Base-by-base conservation (phyloP, 2,329 filamentous ascomycete genomes). In the Colletotrichum acutatum region DNA sequence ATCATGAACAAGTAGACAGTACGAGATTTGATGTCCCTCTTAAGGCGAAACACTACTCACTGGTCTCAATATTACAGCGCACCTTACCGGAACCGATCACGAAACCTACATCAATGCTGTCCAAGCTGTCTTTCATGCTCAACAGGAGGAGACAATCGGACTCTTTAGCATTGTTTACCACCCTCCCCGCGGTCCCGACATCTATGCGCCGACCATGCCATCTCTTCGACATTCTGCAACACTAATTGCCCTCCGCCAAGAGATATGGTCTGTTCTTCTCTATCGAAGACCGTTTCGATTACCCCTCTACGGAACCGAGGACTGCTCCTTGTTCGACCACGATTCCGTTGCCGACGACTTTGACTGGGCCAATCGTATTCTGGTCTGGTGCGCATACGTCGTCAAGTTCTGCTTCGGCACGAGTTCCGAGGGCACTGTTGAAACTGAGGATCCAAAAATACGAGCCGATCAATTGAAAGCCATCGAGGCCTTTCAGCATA, bases 381-480 rank as follows among this genome's bases (percentile, higher is more conserved):
- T 92, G 0, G 85, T 90, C 2, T 88, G 90, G 75, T 90, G 89
- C 64, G 90, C 90, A n/a, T 89, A 91, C 73, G 88, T 91, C 1
- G 80, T 92, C 16, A 89, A 91, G 71, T 91, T 87, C 76, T 92
- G 90, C 77, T 92, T 91, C 75, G 85, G 86, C 2, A 46, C 66
- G 3, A 30, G 22, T 0, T 46, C 66, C 32, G 66, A 68, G 1
- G 30, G 61, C 14, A 46, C n/a, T 19, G 52, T 46, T n/a, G 59
- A 63, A 3, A 30, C 30, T n/a, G 59, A 68, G 14, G 80, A 84
- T 24, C 72, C 78, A 76, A 74, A 82, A 71, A 73, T 79, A 65
- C 53, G 72, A 72, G 73, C 78, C 34, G 74, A 75, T 4, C 75
- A 79, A 22, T 90, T 88, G 83, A 80, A 78, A 7, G 82, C 83